These are phyloP conservation scores for Acer yangbiense DNA, from an alignment of 345 rosid genomes.

Conservation along the genomic window DNA sequence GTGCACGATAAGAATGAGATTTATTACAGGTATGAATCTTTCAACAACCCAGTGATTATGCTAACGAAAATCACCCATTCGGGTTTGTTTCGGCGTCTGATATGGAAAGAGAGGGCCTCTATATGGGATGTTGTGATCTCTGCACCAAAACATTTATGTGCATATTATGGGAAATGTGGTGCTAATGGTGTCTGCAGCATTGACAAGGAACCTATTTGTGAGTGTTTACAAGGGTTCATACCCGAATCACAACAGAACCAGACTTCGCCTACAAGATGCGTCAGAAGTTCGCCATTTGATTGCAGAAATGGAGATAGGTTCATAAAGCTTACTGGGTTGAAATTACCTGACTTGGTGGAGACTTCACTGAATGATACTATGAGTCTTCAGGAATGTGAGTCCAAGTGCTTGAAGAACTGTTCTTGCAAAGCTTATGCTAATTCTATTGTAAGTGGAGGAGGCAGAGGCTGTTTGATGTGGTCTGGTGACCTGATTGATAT, in stretches of 20 bases:
- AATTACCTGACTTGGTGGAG: slow-evolving; percentile 24
- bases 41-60: slow-evolving; percentile 12
- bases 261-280: background rate
- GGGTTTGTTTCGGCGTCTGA: background rate
- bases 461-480: slow-evolving; percentile 42
- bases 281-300: background rate
- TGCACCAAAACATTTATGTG: slow-evolving; percentile 34
- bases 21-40: slow-evolving; percentile 25
- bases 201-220: slow-evolving; percentile 33
- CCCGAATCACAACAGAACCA: slow-evolving; percentile 23
- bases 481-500: slow-evolving; percentile 31
- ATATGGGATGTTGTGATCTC: slow-evolving; percentile 19
- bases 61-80: background rate
- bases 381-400: slow-evolving; percentile 28
- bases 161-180: slow-evolving; percentile 28
- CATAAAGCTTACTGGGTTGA: background rate
- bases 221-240: slow-evolving; percentile 32
- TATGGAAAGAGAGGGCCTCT: slow-evolving; percentile 18
- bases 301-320: slow-evolving; percentile 20
- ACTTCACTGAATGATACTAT: slow-evolving; percentile 18
- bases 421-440: slow-evolving; percentile 35
- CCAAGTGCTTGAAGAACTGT: slow-evolving; percentile 28
- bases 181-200: slow-evolving; percentile 27
- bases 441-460: slow-evolving; percentile 28
- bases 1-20: slow-evolving; percentile 10